A percentile compares a stretch with the other conserved stretches of the same genome.
These are phyloP conservation scores for Papilionanthe hybrid DNA, from an alignment of 116 monocot genomes.

Conservation along the genomic window DNA sequence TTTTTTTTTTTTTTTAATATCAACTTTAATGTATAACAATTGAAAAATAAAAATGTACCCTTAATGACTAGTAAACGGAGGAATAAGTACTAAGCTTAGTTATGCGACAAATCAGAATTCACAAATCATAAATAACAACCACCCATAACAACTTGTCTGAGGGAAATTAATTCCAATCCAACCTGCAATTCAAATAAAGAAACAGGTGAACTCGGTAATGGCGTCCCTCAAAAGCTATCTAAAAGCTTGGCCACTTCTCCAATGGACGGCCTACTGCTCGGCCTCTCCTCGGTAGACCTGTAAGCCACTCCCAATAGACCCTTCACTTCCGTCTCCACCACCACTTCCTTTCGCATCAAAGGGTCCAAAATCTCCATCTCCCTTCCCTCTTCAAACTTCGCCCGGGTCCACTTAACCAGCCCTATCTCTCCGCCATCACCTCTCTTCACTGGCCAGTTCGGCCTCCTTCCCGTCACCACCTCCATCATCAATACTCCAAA, in stretches of 20 bases:
- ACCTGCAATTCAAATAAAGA: too few relatives aligned
- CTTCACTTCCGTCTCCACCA: conserved; percentile 11
- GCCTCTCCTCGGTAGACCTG: conserved; percentile 23
- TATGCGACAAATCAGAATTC: too few relatives aligned
- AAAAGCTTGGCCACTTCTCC: conserved; percentile 15
- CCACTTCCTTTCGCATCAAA: conserved; percentile 9
- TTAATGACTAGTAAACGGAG: too few relatives aligned
- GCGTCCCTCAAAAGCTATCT: not conserved
- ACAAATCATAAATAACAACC: too few relatives aligned
- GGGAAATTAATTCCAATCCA: too few relatives aligned
- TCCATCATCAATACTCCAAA: conserved; percentile 76
- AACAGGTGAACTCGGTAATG: too few relatives aligned
- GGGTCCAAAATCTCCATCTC: conserved; percentile 39
- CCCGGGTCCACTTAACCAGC: conserved; percentile 51
- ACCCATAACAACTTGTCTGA: too few relatives aligned
- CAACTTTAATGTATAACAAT: too few relatives aligned
- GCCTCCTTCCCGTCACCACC: conserved; percentile 54
- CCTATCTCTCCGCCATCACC: conserved; percentile 27
- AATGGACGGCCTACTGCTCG: conserved; percentile 28
- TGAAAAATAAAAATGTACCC: too few relatives aligned
- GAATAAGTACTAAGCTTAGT: too few relatives aligned
- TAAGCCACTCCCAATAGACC: conserved; percentile 26
- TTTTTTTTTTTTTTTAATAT: too few relatives aligned
- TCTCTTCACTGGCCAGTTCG: conserved; percentile 42
- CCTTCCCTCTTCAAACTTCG: conserved; percentile 28